Evolutionary conservation across 352 stramenopile species (phyloP).

Genomic region (Pythium rishiriense): DNA sequence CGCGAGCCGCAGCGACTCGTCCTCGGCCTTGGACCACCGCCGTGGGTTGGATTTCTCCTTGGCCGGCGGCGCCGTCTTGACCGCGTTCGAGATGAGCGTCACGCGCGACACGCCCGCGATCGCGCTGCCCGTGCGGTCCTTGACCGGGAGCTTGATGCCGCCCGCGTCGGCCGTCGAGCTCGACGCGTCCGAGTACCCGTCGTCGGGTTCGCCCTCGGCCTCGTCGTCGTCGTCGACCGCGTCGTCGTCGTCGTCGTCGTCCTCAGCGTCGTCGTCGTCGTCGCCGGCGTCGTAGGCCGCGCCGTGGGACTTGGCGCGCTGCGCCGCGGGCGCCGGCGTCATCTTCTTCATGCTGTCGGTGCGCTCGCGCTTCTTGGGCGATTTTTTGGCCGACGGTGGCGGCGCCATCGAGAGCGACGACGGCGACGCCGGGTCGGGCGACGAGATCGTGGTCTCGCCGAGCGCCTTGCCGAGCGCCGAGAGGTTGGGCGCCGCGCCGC

Average conservation of each 20-base stretch:
- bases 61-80: slow-evolving; percentile 75
- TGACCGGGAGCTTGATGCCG: slow-evolving; percentile 52
- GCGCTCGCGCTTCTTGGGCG: slow-evolving; percentile 82
- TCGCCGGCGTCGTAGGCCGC: slow-evolving; percentile 25
- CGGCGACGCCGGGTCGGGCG: slow-evolving; percentile 20
- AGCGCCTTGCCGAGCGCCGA: slow-evolving; percentile 77
- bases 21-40: slow-evolving; percentile 74
- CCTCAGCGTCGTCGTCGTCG: slow-evolving; percentile 8
- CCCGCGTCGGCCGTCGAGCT: slow-evolving; percentile 18
- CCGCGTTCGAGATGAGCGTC: slow-evolving; percentile 70
- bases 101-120: slow-evolving; percentile 67
- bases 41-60: slow-evolving; percentile 87
- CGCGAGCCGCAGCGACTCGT: slow-evolving; percentile 79
- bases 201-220: slow-evolving; percentile 4
- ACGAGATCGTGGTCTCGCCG: slow-evolving; percentile 74
- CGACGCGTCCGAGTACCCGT: slow-evolving; percentile 25
- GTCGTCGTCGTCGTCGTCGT: slow-evolving; percentile 29
- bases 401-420: slow-evolving; percentile 28
- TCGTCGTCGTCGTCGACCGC: slow-evolving; percentile 19
- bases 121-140: slow-evolving; percentile 72
- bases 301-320: slow-evolving; percentile 41
- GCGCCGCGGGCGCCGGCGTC: slow-evolving; percentile 59
- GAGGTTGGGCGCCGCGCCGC: slow-evolving; percentile 42
- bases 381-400: slow-evolving; percentile 39
- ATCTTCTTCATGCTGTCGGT: slow-evolving; percentile 83